phyloP scores from a whole-genome alignment of 805 yeast species.

The Myxozyma neotropica region DNA sequence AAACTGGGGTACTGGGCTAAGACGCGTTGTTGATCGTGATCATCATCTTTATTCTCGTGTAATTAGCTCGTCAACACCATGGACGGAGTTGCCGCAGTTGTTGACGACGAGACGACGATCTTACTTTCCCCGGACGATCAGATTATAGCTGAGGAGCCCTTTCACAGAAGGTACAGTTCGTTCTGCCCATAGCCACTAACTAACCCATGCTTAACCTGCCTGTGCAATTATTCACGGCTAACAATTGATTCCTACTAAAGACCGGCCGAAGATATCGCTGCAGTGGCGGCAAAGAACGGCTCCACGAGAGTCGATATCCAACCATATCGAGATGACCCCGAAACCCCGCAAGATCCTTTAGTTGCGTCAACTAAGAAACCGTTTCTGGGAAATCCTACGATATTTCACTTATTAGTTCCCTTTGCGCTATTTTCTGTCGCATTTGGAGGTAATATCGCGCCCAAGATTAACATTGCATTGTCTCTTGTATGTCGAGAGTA shows the following conservation, averaged over 20 bases:
- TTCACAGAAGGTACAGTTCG: conserved; percentile 10
- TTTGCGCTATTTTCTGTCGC: conserved; percentile 20
- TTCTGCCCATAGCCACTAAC: too few species aligned
- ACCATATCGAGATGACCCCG: conserved; percentile 27
- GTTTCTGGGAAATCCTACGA: conserved; percentile 2
- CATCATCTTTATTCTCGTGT: too few species aligned
- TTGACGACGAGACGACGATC: conserved; percentile 20
- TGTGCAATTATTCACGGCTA: neutral
- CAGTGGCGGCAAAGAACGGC: conserved; percentile 13
- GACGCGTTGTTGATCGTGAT: too few species aligned
- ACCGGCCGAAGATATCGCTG: conserved; percentile 13
- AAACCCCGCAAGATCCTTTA: conserved; percentile 9
- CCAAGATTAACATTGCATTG: conserved; percentile 27
- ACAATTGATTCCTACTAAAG: neutral
- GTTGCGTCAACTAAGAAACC: neutral
- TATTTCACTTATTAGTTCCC: conserved; percentile 16
- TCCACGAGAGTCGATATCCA: conserved; percentile 1
- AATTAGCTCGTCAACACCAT: too few species aligned
- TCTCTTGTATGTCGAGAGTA: conserved; percentile 27
- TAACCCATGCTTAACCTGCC: too few species aligned
- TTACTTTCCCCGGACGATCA: conserved; percentile 16
- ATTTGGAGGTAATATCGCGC: conserved; percentile 28
- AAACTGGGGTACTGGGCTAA: too few species aligned
- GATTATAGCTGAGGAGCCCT: conserved; percentile 16
- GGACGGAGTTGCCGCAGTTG: conserved; percentile 18